Evolutionary conservation across 2,329 filamentous ascomycete genomes (phyloP), one percentile per base, ranked within the genome.

Genomic region (Xylaria multiplex): DNA sequence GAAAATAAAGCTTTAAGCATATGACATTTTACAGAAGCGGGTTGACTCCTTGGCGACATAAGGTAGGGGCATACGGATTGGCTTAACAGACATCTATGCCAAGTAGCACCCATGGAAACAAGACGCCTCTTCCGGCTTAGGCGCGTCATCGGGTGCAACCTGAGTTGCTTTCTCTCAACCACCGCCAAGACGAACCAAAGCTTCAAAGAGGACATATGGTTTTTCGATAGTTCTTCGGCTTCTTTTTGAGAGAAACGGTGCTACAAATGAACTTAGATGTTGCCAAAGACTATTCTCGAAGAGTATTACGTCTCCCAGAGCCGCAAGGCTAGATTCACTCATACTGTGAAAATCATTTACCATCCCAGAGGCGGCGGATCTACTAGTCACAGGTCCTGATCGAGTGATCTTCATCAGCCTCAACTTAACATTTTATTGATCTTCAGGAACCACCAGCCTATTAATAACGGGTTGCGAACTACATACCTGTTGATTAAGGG

Each of bases 351-450:
- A 56, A 65, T 61, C 57, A 61, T 2, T 61, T 60, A 9, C 63
- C 4, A 57, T 57, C 52, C 52, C 11, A 56, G 56, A 52, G 42
- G 19, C 46, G 42, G 19, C 46, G 9, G 62, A 61, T 65, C 63
- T 61, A 52, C 52, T 57, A 61, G 57, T 56, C 40, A 43, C 37
- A 9, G 35, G 35, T 6, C 37, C 9, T 22, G 37, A 40, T 56
- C 53, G 8, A 48, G 45, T 35, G 63, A 65, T 65, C 63, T 57
- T 65, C 63, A 48, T 58, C 53, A 56, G 63, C 63, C 46, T 61
- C 62, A 60, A 60, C 19, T 32, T 30, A 37, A 49, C 27, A 35
- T 43, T 37, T 46, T 13, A 50, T 54, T 42, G 63, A 65, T 65
- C 58, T 57, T 61, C 53, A 65, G 58, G 58, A 40, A 65, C 43